Conservation (phyloP, 306 rosid species). For the Medicago truncatula region DNA sequence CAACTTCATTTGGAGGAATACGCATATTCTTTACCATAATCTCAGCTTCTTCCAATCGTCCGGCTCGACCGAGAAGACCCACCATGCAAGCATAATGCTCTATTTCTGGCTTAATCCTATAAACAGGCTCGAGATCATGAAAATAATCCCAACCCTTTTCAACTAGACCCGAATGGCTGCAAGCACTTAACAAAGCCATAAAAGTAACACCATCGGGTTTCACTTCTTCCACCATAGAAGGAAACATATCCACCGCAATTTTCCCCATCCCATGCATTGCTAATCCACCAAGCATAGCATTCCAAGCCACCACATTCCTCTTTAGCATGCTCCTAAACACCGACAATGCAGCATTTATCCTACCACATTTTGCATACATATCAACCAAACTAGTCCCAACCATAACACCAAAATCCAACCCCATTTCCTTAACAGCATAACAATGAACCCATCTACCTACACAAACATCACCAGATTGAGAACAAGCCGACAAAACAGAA, state of each 20-base stretch:
- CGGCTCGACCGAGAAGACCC: constrained; percentile 76
- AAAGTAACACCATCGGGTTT: constrained; percentile 76
- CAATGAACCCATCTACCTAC: constrained; percentile 73
- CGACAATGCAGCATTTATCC: constrained; percentile 51
- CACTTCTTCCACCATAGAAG: constrained; percentile 59
- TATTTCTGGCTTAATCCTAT: constrained; percentile 52
- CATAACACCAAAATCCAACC: constrained; percentile 54
- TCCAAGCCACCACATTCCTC: constrained; percentile 78
- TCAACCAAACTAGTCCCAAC: constrained; percentile 73
- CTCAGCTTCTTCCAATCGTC: constrained; percentile 65
- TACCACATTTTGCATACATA: constrained; percentile 82
- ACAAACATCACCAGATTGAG: constrained; percentile 60
- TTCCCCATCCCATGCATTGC: constrained; percentile 76
- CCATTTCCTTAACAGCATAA: constrained; percentile 63
- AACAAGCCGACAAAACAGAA: constrained; percentile 65
- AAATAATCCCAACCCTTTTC: constrained; percentile 64
- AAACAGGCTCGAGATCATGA: constrained; percentile 52
- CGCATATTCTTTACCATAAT: constrained; percentile 59
- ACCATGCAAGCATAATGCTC: constrained; percentile 84
- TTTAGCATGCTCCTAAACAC: constrained; percentile 53
- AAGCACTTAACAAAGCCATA: constrained; percentile 70
- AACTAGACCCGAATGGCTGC: constrained; percentile 77
- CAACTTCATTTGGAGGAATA: constrained; percentile 72
- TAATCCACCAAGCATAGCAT: constrained; percentile 75
- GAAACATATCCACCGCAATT: constrained; percentile 54